These are phyloP conservation scores for Amanita rimosa DNA, from an alignment of 768 basidiomycete species.

Conservation along the genomic window DNA sequence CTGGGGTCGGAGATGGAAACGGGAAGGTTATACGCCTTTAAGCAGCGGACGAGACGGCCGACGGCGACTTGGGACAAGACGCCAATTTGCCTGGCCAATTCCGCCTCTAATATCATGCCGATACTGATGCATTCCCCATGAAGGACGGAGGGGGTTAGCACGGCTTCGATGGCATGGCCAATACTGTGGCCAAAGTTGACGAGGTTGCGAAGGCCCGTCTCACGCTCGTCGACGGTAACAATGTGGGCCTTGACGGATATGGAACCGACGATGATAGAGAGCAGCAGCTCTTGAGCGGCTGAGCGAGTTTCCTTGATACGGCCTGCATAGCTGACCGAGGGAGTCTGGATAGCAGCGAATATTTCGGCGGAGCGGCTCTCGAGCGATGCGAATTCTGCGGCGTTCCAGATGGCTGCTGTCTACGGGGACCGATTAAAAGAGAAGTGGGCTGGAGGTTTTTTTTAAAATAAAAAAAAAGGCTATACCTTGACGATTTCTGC, in stretches of 20 bases:
- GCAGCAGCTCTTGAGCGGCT: conserved; percentile 68
- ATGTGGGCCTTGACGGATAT: conserved; percentile 96
- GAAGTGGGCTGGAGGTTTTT: neutral
- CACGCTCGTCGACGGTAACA: conserved; percentile 92
- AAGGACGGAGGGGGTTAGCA: conserved; percentile 85
- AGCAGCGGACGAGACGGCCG: conserved; percentile 76
- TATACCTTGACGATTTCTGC: conserved; percentile 93
- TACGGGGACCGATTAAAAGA: conserved; percentile 16
- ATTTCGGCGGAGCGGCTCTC: conserved; percentile 83
- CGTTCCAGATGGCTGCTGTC: conserved; percentile 99
- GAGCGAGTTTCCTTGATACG: conserved; percentile 57
- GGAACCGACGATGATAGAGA: conserved; percentile 86
- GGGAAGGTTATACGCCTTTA: conserved; percentile 89
- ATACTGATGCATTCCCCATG: conserved; percentile 96
- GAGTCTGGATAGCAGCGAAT: conserved; percentile 71
- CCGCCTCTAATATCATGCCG: conserved; percentile 95
- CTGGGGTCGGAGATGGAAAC: conserved; percentile 70
- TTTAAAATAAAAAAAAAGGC: neutral
- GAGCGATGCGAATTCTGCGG: conserved; percentile 75
- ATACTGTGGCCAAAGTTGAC: conserved; percentile 99
- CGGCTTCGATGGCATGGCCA: conserved; percentile 96
- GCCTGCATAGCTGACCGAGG: conserved; percentile 46
- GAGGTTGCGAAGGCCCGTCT: conserved; percentile 93
- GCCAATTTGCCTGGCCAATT: conserved; percentile 82
- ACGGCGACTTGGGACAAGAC: conserved; percentile 86